Base-by-base conservation (phyloP, 352 stramenopile species). In the Phytophthora sansomeana region DNA sequence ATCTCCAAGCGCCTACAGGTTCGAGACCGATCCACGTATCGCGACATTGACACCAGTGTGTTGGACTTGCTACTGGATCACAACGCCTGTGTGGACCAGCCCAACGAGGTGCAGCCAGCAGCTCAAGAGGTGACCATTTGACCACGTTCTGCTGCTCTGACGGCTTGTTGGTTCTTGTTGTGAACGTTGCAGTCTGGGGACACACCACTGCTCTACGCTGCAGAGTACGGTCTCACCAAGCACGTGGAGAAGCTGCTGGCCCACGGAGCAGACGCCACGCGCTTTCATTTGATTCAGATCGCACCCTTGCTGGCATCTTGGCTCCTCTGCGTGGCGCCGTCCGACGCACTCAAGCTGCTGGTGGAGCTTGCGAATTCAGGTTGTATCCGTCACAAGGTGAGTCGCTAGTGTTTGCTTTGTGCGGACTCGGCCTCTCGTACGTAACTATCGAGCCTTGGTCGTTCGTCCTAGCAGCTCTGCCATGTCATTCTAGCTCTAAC, bases 201-300 rank as follows among this genome's bases (percentile, higher is more conserved):
- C 29, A 78, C 65, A 24, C 50, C 74, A 16, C 63, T 87, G n/a
- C 63, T 80, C 2, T 52, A 83, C 21, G 70, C 68, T 7, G 38
- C 75, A 4, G 68, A 78, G 35, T 76, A 81, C 66, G 75, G 70
- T 26, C 75, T 87, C 41, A 74, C 70, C 63, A 75, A 77, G 35
- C 75, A 87, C 60, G 74, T 84, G 16, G 59, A 81, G 59, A 70
- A 81, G n/a, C 71, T 87, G 42, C 29, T 83, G 4, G 60, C 42
- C 0, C 48, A 77, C 33, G 73, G 70, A 11, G 78, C 73, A 10
- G 74, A 87, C 19, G 33, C 51, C 14, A 66, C n/a, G n/a, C n/a
- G n/a, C n/a, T n/a, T n/a, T n/a, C n/a, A n/a, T n/a, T n/a, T n/a
- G n/a, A 39, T 36, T 36, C 32, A 36, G 32, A 36, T 36, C 32